phyloP scores from a whole-genome alignment of 2,329 filamentous ascomycete species.

The Curvularia eragrostidis region DNA sequence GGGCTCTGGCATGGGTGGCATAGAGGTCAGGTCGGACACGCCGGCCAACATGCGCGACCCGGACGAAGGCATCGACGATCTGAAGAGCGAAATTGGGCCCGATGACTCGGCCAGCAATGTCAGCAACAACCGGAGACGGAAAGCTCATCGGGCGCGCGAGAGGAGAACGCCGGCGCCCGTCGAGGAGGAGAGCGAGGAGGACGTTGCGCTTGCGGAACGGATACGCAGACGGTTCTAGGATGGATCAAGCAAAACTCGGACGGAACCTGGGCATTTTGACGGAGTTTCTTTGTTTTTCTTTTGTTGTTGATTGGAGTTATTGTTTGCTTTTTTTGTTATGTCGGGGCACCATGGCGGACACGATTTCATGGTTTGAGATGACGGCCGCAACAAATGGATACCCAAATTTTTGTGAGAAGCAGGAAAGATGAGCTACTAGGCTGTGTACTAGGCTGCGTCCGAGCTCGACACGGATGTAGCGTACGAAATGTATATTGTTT shows the following conservation, averaged over 20 bases:
- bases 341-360: constrained; percentile 16
- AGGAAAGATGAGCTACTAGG: constrained; percentile 5
- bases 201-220: constrained; percentile 36
- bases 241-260: constrained; percentile 3
- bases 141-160: constrained; percentile 72
- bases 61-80: constrained; percentile 50
- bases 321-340: constrained; percentile 3
- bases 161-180: constrained; percentile 75
- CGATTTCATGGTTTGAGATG: constrained; percentile 26
- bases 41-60: constrained; percentile 50
- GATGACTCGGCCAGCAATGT: constrained; percentile 85
- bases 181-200: constrained; percentile 58
- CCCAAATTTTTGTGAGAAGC: constrained; percentile 26
- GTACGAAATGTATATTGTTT: constrained; percentile 9
- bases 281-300: constrained; percentile 11
- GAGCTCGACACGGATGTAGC: constrained; percentile 7
- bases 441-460: constrained; percentile 4
- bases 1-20: constrained; percentile 52
- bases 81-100: constrained; percentile 65
- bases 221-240: constrained; percentile 35
- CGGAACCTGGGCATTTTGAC: constrained; percentile 11
- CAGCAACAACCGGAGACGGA: constrained; percentile 70
- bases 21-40: constrained; percentile 57
- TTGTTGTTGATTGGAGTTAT: constrained; percentile 10
- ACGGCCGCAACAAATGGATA: constrained; percentile 38